These are phyloP conservation scores for Sphaerulina musiva DNA, from an alignment of 2,329 filamentous ascomycete genomes.

Conservation along the genomic window DNA sequence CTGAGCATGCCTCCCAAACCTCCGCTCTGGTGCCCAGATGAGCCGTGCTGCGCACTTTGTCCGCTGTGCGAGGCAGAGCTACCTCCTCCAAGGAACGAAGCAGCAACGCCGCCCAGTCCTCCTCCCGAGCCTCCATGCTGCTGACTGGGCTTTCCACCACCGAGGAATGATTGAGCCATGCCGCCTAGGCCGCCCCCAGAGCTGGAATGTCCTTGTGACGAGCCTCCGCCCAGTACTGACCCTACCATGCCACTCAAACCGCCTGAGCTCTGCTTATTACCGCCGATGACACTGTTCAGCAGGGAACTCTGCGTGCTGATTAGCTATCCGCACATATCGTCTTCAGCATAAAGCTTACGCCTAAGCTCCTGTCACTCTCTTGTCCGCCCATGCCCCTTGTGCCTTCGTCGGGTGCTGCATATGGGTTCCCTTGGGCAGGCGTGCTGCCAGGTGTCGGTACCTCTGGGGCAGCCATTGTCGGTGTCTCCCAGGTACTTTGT, in stretches of 20 bases:
- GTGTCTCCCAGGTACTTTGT: slow-evolving; percentile 38
- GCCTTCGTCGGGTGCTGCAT: slow-evolving; percentile 27
- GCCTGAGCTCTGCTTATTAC: slow-evolving; percentile 27
- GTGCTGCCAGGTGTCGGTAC: slow-evolving; percentile 36
- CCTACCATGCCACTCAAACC: slow-evolving; percentile 22
- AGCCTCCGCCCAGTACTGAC: slow-evolving; percentile 21
- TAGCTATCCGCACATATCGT: slow-evolving; percentile 12
- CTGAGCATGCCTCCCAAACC: slow-evolving; percentile 27
- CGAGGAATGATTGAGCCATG: slow-evolving; percentile 31
- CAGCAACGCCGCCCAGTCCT: slow-evolving; percentile 25
- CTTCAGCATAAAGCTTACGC: slow-evolving; percentile 20
- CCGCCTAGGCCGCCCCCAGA: slow-evolving; percentile 25
- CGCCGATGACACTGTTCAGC: slow-evolving; percentile 26
- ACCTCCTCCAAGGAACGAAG: slow-evolving; percentile 23
- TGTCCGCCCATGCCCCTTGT: slow-evolving; percentile 26
- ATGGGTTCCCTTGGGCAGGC: slow-evolving; percentile 34
- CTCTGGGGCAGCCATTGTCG: slow-evolving; percentile 35
- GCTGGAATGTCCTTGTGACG: slow-evolving; percentile 16
- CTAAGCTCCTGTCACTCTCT: slow-evolving; percentile 29
- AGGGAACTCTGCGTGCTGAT: slow-evolving; percentile 21
- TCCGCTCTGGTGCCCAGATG: slow-evolving; percentile 18
- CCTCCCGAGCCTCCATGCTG: slow-evolving; percentile 16
- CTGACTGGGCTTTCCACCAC: slow-evolving; percentile 22
- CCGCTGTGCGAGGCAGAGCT: slow-evolving; percentile 18
- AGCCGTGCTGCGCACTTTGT: slow-evolving; percentile 21